Percentiles rank a stretch among this genome's conserved stretches.
Conservation (phyloP, 1,284 basidiomycete genomes). For the Stereum hirsutum region DNA sequence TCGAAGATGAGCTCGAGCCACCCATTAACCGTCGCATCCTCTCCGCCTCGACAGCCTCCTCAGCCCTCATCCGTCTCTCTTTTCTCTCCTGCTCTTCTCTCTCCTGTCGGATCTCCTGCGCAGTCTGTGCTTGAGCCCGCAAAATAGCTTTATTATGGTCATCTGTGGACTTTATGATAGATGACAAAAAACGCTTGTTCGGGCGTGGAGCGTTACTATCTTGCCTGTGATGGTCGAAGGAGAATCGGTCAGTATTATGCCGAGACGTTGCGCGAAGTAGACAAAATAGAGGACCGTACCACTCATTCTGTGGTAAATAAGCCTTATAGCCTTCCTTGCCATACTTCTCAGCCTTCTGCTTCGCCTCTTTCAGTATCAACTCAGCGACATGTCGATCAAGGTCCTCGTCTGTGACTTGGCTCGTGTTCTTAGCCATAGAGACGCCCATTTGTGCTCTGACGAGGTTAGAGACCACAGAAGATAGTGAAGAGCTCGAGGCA, state of each 20-base stretch:
- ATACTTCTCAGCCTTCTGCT: slow-evolving; percentile 76
- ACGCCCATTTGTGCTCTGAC: slow-evolving; percentile 76
- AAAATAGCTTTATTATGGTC: slow-evolving; percentile 85
- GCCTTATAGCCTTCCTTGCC: slow-evolving; percentile 58
- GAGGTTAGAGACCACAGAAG: slow-evolving; percentile 78
- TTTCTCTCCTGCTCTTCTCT: slow-evolving; percentile 52
- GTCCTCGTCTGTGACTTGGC: slow-evolving; percentile 69
- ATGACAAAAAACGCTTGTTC: slow-evolving; percentile 88
- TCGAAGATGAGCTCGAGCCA: too few species aligned
- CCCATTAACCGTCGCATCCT: slow-evolving; percentile 35
- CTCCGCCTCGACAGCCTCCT: slow-evolving; percentile 62
- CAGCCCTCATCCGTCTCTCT: slow-evolving; percentile 52
- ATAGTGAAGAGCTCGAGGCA: slow-evolving; percentile 51
- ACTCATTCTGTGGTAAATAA: slow-evolving; percentile 40
- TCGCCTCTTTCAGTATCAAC: slow-evolving; percentile 83
- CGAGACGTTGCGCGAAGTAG: slow-evolving; percentile 6
- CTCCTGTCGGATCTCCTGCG: slow-evolving; percentile 60
- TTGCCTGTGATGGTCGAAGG: slow-evolving; percentile 1
- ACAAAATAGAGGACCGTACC: slow-evolving; percentile 4
- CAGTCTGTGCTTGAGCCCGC: slow-evolving; percentile 66
- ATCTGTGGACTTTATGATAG: slow-evolving; percentile 85
- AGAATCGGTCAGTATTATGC: background rate
- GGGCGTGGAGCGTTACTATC: slow-evolving; percentile 67
- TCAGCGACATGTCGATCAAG: slow-evolving; percentile 85
- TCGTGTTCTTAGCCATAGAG: slow-evolving; percentile 41